Base-by-base conservation (phyloP, 2,329 filamentous ascomycete species). In the Ophiostoma sp. region DNA sequence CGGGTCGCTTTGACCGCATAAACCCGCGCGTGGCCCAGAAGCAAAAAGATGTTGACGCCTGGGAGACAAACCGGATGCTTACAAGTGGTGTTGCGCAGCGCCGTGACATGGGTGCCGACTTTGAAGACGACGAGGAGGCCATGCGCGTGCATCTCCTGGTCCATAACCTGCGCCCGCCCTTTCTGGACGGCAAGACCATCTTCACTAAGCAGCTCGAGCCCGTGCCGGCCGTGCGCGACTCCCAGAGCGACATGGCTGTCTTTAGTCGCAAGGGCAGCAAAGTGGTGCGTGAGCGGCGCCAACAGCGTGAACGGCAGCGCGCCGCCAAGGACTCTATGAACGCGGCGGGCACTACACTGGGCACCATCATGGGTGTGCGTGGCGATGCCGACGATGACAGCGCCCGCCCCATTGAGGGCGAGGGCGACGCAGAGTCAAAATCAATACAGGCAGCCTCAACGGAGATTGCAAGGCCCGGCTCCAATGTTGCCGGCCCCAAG, bases 31-130 rank as follows among this genome's bases (percentile, higher is more conserved):
- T 89, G 70, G 84, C 92, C 69, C 92, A 97, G 78, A 91, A 93
- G 74, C 92, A 97, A 77, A 93, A 91, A 76, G 95, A 99, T 76
- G 93, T 95, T 60, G 95, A 99, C 78, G 94, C 93, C 0, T 99
- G 95, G 95, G 96, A 99, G 78, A 95, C 94, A 16, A 99, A 99
- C 77, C 91, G 95, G 69, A 98, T 99, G 95, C 84, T 99, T 70
- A 95, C 93, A 0, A 97, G 93, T 27, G 94, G 94, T 68, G 93
- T 99, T 18, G 95, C 95, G 18, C 96, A 99, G 78, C 84, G 94
- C 75, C 83, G 92, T 73, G 91, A 95, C 74, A 87, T 92, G 76
- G 88, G 89, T 38, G 84, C 86, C 64, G 92, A 95, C 75, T 96
- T 97, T 74, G 89, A 89, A 66, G 89, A 96, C 72, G 95, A 99